These are phyloP conservation scores for Pleurotus ostreatus DNA, from an alignment of 768 basidiomycete species.

Conservation along the genomic window DNA sequence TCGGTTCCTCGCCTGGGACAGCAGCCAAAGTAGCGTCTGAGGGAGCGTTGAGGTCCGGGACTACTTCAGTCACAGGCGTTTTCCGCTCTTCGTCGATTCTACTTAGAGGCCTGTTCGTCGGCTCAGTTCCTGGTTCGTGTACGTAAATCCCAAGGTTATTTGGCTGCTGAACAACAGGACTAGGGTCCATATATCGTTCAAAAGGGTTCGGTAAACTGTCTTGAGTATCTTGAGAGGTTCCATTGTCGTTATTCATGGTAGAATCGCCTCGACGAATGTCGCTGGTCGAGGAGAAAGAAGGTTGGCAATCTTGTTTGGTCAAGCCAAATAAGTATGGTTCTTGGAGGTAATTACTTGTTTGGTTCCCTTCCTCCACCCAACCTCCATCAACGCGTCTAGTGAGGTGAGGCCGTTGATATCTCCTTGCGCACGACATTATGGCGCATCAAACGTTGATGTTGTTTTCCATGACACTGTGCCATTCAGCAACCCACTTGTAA, in stretches of 20 bases:
- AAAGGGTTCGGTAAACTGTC: background rate
- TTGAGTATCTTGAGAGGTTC: background rate
- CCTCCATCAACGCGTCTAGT: too few species aligned
- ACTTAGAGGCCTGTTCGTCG: background rate
- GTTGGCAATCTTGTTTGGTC: background rate
- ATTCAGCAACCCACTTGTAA: too few species aligned
- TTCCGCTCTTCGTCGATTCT: background rate
- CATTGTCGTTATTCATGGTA: too few species aligned
- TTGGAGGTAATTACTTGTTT: too few species aligned
- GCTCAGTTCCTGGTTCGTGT: background rate
- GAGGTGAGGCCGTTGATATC: too few species aligned
- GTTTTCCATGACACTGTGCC: too few species aligned
- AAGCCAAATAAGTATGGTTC: too few species aligned
- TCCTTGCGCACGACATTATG: too few species aligned
- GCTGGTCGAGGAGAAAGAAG: background rate
- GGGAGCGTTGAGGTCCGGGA: background rate
- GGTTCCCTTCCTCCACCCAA: too few species aligned
- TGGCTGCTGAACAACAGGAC: too few species aligned
- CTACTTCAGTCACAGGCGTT: background rate
- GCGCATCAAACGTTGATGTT: too few species aligned
- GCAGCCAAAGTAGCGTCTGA: background rate
- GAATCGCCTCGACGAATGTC: background rate
- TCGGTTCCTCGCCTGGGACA: background rate
- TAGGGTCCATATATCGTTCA: background rate
- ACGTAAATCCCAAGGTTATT: background rate